Evolutionary conservation across 352 stramenopile genomes (phyloP).

Genomic region (Pythium phragmiticola): DNA sequence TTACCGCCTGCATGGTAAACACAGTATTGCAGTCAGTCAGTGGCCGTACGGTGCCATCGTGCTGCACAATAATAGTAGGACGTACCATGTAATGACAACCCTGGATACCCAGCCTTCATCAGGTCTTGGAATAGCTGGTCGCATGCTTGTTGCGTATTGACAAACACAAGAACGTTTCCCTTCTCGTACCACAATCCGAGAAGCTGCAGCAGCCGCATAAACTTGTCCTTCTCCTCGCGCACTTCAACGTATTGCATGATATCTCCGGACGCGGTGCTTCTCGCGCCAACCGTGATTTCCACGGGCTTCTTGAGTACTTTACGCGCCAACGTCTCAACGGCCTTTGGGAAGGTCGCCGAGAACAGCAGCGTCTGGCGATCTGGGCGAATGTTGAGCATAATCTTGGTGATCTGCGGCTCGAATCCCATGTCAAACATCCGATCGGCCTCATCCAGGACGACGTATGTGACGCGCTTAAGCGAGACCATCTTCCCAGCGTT

Average conservation of each 20-base stretch:
- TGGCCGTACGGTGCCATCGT: too few species aligned
- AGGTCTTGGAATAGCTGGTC: constrained; percentile 98
- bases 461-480: constrained; percentile 95
- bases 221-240: constrained; percentile 98
- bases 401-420: constrained; percentile 98
- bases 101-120: constrained; percentile 94
- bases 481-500: constrained; percentile 96
- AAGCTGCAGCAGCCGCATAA: constrained; percentile 96
- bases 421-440: constrained; percentile 99
- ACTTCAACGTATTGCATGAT: constrained; percentile 99
- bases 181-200: constrained; percentile 96
- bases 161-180: constrained; percentile 98
- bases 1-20: constrained; percentile 87
- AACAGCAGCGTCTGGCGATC: constrained; percentile 96
- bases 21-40: constrained; percentile 10
- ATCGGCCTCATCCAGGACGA: constrained; percentile 99
- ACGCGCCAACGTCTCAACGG: constrained; percentile 88
- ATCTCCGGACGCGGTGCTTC: constrained; percentile 95
- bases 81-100: constrained; percentile 95
- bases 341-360: constrained; percentile 96
- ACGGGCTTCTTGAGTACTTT: constrained; percentile 94
- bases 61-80: constrained; percentile 1
- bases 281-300: constrained; percentile 96
- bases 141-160: constrained; percentile 97
- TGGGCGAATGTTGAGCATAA: constrained; percentile 91